Base-by-base conservation (phyloP, 176 grass and related monocot genomes). In the Urochloa ruziziensis region DNA sequence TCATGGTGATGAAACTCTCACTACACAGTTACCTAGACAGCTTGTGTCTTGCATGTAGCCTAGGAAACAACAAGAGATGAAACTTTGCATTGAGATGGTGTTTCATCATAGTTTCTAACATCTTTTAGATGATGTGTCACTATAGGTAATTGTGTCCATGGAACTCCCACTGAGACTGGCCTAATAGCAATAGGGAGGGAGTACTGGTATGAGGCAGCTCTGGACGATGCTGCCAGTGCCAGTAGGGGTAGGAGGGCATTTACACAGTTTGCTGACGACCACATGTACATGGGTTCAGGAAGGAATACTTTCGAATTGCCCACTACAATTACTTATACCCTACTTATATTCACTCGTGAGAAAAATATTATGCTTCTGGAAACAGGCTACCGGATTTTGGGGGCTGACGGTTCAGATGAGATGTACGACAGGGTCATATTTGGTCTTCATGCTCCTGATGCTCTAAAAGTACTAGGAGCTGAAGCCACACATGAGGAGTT, bases 371-470 rank as follows among this genome's bases (percentile, higher is more conserved):
- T 18, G 36, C 42, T 56, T 2, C 29, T 76, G 46, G 10, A 14
- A 54, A n/a, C 76, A 96, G 91, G 87, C 32, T 97, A 86, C 36
- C 65, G 17, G 72, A 76, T 97, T 17, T 46, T 56, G 17, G 77
- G 52, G 29, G 14, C 29, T 43, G 83, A 87, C 21, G 81, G 84
- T 28, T 92, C 86, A 59, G 90, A 94, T 37, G 86, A 89, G 56
- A 87, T 61, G 3, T 93, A 91, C 24, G 90, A 94, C 72, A 86
- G 70, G 25, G 89, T 94, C 78, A 77, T 97, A 70, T 88, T 97
- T 81, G 65, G 86, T 39, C 75, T 74, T 6, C 90, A 97, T 77
- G 92, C 92, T 56, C 90, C 90, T 6, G 88, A 93, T 86, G 90
- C 90, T 84, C 82, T 97, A 15, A 91, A 85, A 13, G 58, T 97